These are phyloP conservation scores for Lentinus brumalis DNA, from an alignment of 768 basidiomycete genomes.

Conservation along the genomic window DNA sequence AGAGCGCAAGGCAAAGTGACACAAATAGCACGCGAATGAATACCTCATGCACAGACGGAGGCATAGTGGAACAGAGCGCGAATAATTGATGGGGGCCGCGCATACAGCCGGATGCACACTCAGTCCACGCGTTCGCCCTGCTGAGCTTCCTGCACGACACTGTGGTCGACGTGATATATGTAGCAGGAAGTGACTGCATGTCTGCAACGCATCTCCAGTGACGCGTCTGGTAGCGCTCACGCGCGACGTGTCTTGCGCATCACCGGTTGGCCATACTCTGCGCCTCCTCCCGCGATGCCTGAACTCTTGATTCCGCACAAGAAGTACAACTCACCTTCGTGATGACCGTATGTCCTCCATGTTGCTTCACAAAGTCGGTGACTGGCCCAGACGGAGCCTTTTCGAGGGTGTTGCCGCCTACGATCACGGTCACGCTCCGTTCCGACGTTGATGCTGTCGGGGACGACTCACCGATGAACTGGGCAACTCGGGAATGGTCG, in stretches of 20 bases:
- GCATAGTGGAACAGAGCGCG: background rate
- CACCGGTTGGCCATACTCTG: background rate
- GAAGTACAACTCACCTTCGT: conserved; percentile 68
- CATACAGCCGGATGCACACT: background rate
- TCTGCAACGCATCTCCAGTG: too few relatives aligned
- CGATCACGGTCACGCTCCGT: conserved; percentile 17
- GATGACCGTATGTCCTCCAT: conserved; percentile 98
- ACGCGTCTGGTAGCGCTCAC: background rate
- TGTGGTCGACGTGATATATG: background rate
- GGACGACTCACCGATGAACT: conserved; percentile 58
- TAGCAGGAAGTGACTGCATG: background rate
- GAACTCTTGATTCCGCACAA: background rate
- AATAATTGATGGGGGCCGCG: background rate
- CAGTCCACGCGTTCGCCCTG: background rate
- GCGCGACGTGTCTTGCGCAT: background rate
- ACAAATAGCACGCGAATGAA: background rate
- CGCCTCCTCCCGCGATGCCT: too few relatives aligned
- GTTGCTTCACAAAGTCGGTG: conserved; percentile 84
- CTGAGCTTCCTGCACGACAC: background rate
- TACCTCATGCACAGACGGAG: background rate
- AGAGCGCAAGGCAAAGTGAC: background rate
- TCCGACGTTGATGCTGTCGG: conserved; percentile 13
- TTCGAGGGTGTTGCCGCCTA: conserved; percentile 93
- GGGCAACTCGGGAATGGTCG: conserved; percentile 62
- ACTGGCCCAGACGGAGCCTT: conserved; percentile 78